Conservation (phyloP, 2,329 filamentous ascomycete genomes). For the Pseudogymnoascus sp. region DNA sequence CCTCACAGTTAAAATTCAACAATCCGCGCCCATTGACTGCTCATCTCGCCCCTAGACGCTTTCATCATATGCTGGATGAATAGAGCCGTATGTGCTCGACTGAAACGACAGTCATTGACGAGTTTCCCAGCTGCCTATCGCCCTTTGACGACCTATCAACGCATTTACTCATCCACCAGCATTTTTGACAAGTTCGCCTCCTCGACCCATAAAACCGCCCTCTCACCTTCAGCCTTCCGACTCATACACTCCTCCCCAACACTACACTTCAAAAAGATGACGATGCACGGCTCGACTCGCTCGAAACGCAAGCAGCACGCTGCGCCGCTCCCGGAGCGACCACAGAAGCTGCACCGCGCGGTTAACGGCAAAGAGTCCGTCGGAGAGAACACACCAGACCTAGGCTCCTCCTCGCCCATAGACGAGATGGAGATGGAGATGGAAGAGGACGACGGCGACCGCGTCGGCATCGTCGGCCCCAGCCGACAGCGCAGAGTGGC, state of each 20-base stretch:
- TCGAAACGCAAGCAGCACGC: conserved; percentile 30
- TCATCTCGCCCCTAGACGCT: not conserved
- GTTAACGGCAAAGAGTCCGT: conserved; percentile 30
- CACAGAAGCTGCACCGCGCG: conserved; percentile 28
- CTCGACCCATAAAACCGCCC: conserved; percentile 12
- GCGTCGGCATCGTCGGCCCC: conserved; percentile 36
- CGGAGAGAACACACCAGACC: conserved; percentile 29
- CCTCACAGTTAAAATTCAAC: not conserved
- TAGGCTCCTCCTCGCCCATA: conserved; percentile 12
- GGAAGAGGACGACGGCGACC: conserved; percentile 33
- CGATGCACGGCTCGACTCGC: conserved; percentile 26
- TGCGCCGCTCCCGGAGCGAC: conserved; percentile 23
- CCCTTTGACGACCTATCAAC: conserved; percentile 15
- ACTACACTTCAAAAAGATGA: conserved; percentile 13
- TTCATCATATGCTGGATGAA: conserved; percentile 25
- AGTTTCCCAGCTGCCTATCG: conserved; percentile 20
- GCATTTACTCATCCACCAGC: not conserved
- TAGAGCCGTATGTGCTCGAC: conserved; percentile 24
- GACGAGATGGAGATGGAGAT: conserved; percentile 11
- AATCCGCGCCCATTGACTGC: conserved; percentile 1
- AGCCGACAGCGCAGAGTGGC: conserved; percentile 78
- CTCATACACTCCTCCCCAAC: conserved; percentile 9
- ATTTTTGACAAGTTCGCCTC: not conserved
- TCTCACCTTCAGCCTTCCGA: conserved; percentile 14
- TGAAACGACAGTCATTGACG: conserved; percentile 28